phyloP scores from a whole-genome alignment of 345 rosid genomes.

The Brassica carinata region DNA sequence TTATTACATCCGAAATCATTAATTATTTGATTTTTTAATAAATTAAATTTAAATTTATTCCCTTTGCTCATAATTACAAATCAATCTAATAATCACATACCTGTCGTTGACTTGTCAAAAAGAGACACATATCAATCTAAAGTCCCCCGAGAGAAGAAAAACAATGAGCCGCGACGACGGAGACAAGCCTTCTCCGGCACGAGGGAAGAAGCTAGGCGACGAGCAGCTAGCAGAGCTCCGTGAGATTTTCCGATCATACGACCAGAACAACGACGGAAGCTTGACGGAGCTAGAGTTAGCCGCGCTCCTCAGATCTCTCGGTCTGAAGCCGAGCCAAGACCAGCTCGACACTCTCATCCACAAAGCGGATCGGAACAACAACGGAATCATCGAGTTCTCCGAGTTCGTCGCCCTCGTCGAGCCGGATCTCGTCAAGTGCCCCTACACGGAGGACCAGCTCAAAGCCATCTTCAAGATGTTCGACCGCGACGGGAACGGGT shows the following conservation, averaged over 20 bases:
- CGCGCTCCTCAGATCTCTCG: constrained; percentile 78
- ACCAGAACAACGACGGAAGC: constrained; percentile 85
- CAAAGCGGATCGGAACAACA: constrained; percentile 82
- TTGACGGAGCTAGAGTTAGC: constrained; percentile 89
- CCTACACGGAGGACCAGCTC: constrained; percentile 73
- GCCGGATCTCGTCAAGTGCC: constrained; percentile 77
- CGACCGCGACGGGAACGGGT: constrained; percentile 84
- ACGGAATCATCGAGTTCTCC: constrained; percentile 84
- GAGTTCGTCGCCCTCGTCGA: constrained; percentile 82
- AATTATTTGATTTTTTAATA: not conserved
- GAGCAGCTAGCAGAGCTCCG: constrained; percentile 78
- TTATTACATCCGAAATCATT: constrained; percentile 15
- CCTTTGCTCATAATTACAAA: not conserved
- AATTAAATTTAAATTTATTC: not conserved
- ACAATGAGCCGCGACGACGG: constrained; percentile 49
- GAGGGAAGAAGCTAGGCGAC: constrained; percentile 62
- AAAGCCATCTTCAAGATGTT: constrained; percentile 67
- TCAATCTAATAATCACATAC: not conserved
- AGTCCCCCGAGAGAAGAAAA: not conserved
- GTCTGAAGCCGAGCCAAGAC: constrained; percentile 75
- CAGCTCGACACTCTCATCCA: constrained; percentile 73
- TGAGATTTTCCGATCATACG: constrained; percentile 84
- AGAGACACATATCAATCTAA: constrained; percentile 17
- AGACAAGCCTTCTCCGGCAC: constrained; percentile 28
- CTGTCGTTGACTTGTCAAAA: constrained; percentile 40